Evolutionary conservation across 192 early-diverging fungal species (phyloP).

Genomic region (Polychytrium aggregatum): DNA sequence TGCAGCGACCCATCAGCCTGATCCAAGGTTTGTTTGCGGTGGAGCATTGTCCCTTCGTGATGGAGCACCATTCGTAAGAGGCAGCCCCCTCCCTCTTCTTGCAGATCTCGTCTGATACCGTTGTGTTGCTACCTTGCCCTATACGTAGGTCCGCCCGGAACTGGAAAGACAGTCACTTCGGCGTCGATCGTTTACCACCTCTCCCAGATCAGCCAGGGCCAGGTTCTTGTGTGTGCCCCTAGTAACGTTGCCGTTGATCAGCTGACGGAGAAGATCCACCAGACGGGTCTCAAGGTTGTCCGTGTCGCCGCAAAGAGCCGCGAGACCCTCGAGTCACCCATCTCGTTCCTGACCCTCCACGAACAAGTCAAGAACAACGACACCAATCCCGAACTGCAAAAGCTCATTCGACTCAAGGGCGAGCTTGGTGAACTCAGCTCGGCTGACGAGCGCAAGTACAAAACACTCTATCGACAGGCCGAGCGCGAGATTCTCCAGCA

Average conservation of each 20-base stretch:
- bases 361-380: conserved; percentile 95
- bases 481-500: conserved; percentile 86
- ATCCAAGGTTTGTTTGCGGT: too few relatives aligned
- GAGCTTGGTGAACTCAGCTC: conserved; percentile 85
- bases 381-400: conserved; percentile 88
- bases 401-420: conserved; percentile 74
- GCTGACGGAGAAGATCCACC: conserved; percentile 91
- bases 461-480: conserved; percentile 65
- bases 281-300: conserved; percentile 88
- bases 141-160: conserved; percentile 65
- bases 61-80: too few relatives aligned
- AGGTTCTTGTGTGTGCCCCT: conserved; percentile 97
- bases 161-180: conserved; percentile 97
- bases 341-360: conserved; percentile 89
- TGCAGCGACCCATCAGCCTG: conserved; percentile 84
- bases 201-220: conserved; percentile 70
- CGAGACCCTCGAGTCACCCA: conserved; percentile 87
- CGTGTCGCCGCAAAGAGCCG: conserved; percentile 87
- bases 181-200: conserved; percentile 97
- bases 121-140: too few relatives aligned
- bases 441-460: conserved; percentile 78
- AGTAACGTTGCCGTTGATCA: conserved; percentile 99
- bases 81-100: too few relatives aligned
- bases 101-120: too few relatives aligned
- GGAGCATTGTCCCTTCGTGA: too few relatives aligned